These are phyloP conservation scores for Macrophomina tecta DNA, from an alignment of 2,329 filamentous ascomycete species.

Conservation along the genomic window DNA sequence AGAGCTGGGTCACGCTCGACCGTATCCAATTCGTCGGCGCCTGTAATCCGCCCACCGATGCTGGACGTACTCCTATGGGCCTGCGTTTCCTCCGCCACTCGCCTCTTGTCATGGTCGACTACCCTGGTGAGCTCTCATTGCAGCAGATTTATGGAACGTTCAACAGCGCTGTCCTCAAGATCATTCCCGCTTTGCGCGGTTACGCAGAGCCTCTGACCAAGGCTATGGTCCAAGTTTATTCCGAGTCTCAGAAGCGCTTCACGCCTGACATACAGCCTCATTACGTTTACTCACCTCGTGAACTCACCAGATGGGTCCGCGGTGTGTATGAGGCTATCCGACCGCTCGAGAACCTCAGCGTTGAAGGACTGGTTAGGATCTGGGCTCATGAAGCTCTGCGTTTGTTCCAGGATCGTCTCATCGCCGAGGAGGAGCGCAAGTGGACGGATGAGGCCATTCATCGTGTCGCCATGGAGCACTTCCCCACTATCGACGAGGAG, in stretches of 20 bases:
- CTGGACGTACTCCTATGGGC: conserved; percentile 92
- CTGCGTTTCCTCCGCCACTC: conserved; percentile 94
- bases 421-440: conserved; percentile 88
- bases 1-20: conserved; percentile 96
- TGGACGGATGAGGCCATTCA: conserved; percentile 93
- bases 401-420: conserved; percentile 95
- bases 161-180: conserved; percentile 94
- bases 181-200: conserved; percentile 90
- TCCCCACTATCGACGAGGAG: conserved; percentile 92
- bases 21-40: conserved; percentile 98
- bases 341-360: conserved; percentile 82
- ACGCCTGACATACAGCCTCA: conserved; percentile 97
- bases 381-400: conserved; percentile 98
- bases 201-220: conserved; percentile 94
- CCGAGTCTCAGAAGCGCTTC: conserved; percentile 92
- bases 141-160: conserved; percentile 99
- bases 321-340: conserved; percentile 97
- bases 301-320: conserved; percentile 95
- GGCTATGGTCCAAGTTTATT: conserved; percentile 96
- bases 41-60: conserved; percentile 97
- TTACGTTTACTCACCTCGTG: conserved; percentile 98
- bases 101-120: conserved; percentile 99
- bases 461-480: conserved; percentile 85
- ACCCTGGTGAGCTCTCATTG: conserved; percentile 92
- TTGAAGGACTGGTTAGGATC: conserved; percentile 93